Base-by-base conservation (phyloP, 495 filamentous ascomycete genomes). In the Apiosordaria backusii region DNA sequence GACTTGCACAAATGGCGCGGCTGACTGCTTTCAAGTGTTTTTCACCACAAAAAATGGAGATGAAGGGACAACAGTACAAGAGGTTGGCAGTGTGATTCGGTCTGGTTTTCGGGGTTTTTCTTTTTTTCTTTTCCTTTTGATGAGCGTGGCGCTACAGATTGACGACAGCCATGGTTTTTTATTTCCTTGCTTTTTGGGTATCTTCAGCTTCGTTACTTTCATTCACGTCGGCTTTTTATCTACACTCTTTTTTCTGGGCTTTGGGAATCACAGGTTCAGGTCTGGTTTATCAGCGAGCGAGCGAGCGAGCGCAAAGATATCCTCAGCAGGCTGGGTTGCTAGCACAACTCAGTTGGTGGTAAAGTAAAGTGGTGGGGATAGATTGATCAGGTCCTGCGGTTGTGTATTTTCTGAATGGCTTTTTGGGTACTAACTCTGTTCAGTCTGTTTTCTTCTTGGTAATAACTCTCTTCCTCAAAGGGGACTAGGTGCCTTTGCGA, bases 171-270 rank as follows among this genome's bases (percentile, higher is more conserved):
- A 45, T 45, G 10, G 10, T 45, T 13, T 45, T 45, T 45, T 45
- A 13, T 45, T 13, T 15, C 27, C 7, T 29, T 29, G 27, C 27
- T n/a, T n/a, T n/a, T n/a, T n/a, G n/a, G n/a, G 7, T 50, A 50
- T 50, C 40, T 50, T 50, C 40, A 50, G 40, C 40, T 7, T 50
- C 40, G 16, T 50, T 16, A 50, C 40, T 10, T 22, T 55, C 53
- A 16, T 22, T 60, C 57, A 18, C 24, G 62, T 58, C 60, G 22
- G 24, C 40, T 18, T 57, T 57, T 59, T 63, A 52, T 21, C 16
- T 45, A 60, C 10, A 54, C 23, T 65, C 27, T 61, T 65, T 61
- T 61, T 54, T 21, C 61, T 64, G n/a, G 54, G 61, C 45, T 61
- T 66, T 59, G 5, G 53, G 35, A 50, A 16, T 16, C 16, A 16